Evolutionary conservation across 2,329 filamentous ascomycete genomes (phyloP), one percentile per base, ranked within the genome.

Genomic region (Fusarium mangiferae): DNA sequence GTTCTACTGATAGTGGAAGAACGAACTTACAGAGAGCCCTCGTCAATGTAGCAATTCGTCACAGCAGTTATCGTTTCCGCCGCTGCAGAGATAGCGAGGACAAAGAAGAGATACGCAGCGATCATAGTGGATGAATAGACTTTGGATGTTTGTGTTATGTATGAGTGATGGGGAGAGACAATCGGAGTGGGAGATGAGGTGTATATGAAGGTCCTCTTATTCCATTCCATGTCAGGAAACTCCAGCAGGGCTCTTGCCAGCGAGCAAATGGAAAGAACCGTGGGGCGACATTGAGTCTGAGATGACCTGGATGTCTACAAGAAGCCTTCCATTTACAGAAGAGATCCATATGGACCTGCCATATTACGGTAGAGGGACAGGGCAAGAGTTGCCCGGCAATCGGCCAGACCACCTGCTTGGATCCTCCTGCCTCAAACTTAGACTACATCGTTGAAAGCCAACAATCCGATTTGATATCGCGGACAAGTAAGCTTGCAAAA

Each of bases 21-120:
- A 8, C 6, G 6, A 9, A 75, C 82, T 56, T 76, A 86, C 84
- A 87, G 59, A 30, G 80, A 75, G 1, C 77, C 73, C 7, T 76
- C 83, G 56, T 85, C 82, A 22, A 84, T 70, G 62, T 86, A 84
- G 57, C 84, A 85, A 52, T 77, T 73, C 0, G 84, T 81, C 0
- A 85, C 75, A 20, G 82, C 83, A 0, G 82, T 84, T 20, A 84
- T 74, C 15, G n/a, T n/a, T n/a, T n/a, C n/a, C 28, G 28, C 28
- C 28, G 28, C 10, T 9, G 28, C 28, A 30, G 76, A 77, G 7
- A 74, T 74, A 39, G 77, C 61, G 26, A 62, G 57, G 17, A 67
- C 48, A 20, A 77, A 73, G 24, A 75, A 38, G 6, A 78, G 45
- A 8, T 65, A 66, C 11, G 56, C 65, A 3, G 56, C 39, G 30